These are phyloP conservation scores for Yarrowia alimentaria DNA, from an alignment of 805 yeast genomes.

Conservation along the genomic window DNA sequence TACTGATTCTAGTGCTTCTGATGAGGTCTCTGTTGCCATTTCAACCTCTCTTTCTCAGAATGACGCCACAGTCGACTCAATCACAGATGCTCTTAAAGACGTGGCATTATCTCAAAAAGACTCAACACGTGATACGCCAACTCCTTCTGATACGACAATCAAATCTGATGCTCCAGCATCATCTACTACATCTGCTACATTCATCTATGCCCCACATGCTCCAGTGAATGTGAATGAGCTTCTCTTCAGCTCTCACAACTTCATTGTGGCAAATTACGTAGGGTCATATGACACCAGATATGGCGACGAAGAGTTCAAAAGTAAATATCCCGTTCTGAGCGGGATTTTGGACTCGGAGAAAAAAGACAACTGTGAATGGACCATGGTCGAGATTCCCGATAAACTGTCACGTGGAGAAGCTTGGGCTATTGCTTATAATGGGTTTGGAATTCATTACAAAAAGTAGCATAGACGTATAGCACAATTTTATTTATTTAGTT, in stretches of 20 bases:
- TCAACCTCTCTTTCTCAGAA: not conserved
- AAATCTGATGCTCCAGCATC: too few species aligned
- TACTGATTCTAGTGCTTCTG: too few species aligned
- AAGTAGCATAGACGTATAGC: not conserved
- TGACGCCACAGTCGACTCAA: not conserved
- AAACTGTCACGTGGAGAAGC: conserved; percentile 30
- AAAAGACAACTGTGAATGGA: conserved; percentile 28
- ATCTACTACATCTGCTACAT: too few species aligned
- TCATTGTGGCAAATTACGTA: conserved; percentile 50
- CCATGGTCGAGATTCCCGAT: conserved; percentile 28
- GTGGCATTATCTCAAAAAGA: too few species aligned
- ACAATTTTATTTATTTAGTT: not conserved
- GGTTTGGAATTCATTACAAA: conserved; percentile 35
- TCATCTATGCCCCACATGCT: conserved; percentile 75
- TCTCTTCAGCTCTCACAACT: conserved; percentile 1
- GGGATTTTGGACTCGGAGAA: conserved; percentile 36
- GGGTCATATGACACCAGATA: conserved; percentile 53
- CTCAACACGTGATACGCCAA: too few species aligned
- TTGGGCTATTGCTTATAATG: conserved; percentile 39
- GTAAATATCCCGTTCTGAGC: conserved; percentile 48
- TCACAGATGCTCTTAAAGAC: too few species aligned
- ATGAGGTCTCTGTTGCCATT: not conserved
- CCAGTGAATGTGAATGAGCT: conserved; percentile 44
- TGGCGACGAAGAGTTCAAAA: conserved; percentile 45
- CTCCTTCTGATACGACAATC: too few species aligned